A percentile compares a stretch with the other conserved stretches of the same genome.
These are phyloP conservation scores for Scleromitrula shiraiana DNA, from an alignment of 2,329 filamentous ascomycete species.

Conservation along the genomic window DNA sequence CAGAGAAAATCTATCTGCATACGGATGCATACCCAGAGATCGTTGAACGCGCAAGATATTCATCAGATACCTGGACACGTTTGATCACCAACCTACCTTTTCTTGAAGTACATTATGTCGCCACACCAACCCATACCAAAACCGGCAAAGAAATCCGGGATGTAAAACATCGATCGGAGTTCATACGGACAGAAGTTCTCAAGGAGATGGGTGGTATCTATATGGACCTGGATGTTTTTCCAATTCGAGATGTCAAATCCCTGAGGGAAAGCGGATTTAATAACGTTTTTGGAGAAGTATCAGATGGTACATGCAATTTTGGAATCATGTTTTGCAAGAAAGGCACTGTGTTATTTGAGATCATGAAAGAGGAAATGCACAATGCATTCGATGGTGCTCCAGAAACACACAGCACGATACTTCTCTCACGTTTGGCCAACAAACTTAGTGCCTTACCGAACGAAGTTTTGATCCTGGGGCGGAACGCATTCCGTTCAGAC, in stretches of 20 bases:
- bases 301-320: slow-evolving; percentile 8
- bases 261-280: slow-evolving; percentile 14
- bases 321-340: slow-evolving; percentile 10
- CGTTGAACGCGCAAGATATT: background rate
- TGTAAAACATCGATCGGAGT: slow-evolving; percentile 16
- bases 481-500: background rate
- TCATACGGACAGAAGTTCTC: slow-evolving; percentile 11
- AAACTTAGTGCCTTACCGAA: background rate
- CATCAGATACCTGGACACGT: slow-evolving; percentile 1
- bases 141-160: slow-evolving; percentile 1
- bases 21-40: background rate
- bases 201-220: slow-evolving; percentile 16
- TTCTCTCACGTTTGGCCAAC: slow-evolving; percentile 19
- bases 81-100: background rate
- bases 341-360: background rate
- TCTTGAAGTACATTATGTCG: background rate
- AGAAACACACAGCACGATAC: slow-evolving; percentile 26
- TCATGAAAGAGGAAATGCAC: slow-evolving; percentile 13
- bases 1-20: slow-evolving; percentile 7
- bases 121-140: background rate
- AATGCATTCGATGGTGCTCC: slow-evolving; percentile 25
- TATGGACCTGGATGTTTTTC: slow-evolving; percentile 16
- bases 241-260: slow-evolving; percentile 14
- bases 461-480: slow-evolving; percentile 6
- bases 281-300: slow-evolving; percentile 9